Conservation (phyloP, 345 rosid genomes). For the Camelina neglecta region DNA sequence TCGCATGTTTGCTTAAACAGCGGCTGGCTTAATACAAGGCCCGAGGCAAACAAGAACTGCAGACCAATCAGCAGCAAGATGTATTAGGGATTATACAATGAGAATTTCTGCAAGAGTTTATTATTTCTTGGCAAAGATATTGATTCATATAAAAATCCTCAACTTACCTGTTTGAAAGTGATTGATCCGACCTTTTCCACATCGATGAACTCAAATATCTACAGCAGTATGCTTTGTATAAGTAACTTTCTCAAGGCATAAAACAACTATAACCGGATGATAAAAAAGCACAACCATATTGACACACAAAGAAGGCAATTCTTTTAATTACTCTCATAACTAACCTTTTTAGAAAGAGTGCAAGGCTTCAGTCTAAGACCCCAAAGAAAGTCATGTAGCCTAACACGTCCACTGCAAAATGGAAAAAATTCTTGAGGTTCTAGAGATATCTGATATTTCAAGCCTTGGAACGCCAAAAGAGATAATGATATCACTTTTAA, state of each 20-base stretch:
- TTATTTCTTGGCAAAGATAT: not conserved
- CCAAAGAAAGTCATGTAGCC: conserved; percentile 59
- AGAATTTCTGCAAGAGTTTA: not conserved
- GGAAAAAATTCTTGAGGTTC: not conserved
- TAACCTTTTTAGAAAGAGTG: conserved; percentile 69
- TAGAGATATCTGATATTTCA: not conserved
- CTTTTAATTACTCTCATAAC: conserved; percentile 15
- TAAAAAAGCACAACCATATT: not conserved
- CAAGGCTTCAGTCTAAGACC: conserved; percentile 66
- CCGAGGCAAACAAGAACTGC: conserved; percentile 89
- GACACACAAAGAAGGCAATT: not conserved
- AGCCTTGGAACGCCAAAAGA: not conserved
- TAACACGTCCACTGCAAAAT: conserved; percentile 78
- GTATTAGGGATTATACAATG: not conserved
- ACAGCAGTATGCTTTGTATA: conserved; percentile 37
- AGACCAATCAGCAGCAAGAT: conserved; percentile 31
- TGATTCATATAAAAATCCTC: conserved; percentile 11
- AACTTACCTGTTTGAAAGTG: conserved; percentile 85
- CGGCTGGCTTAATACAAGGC: conserved; percentile 70
- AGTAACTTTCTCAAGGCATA: conserved; percentile 21
- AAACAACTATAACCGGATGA: not conserved
- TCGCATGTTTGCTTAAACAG: conserved; percentile 73
- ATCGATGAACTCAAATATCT: conserved; percentile 88
- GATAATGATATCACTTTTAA: not conserved
- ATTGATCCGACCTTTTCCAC: conserved; percentile 74